phyloP scores from a whole-genome alignment of 2,329 filamentous ascomycete genomes.

The Tolypocladium capitatum region DNA sequence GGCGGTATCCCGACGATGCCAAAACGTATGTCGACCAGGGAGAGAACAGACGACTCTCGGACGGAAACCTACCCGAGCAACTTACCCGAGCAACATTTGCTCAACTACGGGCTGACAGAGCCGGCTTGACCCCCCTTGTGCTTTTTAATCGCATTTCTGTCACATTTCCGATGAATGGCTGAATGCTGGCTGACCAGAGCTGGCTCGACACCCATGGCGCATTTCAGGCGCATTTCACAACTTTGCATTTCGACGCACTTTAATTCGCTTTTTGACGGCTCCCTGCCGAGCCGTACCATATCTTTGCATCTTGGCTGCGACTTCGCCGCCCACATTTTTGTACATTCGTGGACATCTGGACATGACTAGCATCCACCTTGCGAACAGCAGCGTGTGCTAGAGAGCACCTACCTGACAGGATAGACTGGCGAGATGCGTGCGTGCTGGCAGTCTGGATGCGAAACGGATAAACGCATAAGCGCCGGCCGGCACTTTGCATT shows the following conservation, averaged over 20 bases:
- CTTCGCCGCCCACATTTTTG: not conserved
- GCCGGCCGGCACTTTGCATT: not conserved
- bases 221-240: not conserved
- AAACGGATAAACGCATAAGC: not conserved
- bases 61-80: too few species aligned
- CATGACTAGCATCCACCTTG: not conserved
- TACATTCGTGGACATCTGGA: not conserved
- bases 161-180: not conserved
- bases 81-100: not conserved
- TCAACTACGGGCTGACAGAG: not conserved
- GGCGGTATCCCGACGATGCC: not conserved
- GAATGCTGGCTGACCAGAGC: not conserved
- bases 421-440: not conserved
- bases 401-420: not conserved
- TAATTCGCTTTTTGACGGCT: not conserved
- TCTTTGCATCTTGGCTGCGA: not conserved
- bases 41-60: not conserved
- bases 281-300: not conserved
- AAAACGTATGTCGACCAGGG: not conserved
- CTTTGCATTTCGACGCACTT: not conserved
- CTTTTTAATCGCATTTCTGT: not conserved
- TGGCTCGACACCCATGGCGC: not conserved
- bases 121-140: not conserved
- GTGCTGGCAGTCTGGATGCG: too few species aligned
- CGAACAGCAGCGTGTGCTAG: not conserved